These are phyloP conservation scores for Phytophthora pistaciae DNA, from an alignment of 352 stramenopile genomes.

Conservation along the genomic window DNA sequence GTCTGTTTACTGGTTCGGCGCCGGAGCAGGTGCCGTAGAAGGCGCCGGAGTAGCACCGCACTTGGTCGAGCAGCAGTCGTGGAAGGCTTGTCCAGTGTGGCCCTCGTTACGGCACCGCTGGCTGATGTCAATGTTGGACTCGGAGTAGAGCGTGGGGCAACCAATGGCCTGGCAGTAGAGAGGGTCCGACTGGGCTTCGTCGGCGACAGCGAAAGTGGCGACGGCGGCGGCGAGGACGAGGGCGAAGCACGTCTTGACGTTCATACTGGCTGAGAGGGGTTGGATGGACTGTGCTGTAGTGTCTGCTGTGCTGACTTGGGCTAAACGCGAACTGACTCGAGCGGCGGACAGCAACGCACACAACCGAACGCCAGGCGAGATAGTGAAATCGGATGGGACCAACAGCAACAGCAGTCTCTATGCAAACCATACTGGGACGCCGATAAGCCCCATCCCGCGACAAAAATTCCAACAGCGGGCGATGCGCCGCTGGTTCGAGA, in stretches of 20 bases:
- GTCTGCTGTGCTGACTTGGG: conserved; percentile 7
- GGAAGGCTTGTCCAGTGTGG: neutral
- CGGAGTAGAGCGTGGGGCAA: conserved; percentile 23
- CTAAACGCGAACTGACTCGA: conserved; percentile 34
- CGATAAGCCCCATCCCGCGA: conserved; percentile 21
- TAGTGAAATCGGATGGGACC: conserved; percentile 19
- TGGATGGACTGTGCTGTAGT: neutral
- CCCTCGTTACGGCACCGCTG: conserved; percentile 21
- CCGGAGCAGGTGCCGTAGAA: no score
- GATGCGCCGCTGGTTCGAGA: neutral
- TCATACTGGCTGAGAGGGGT: conserved; percentile 25
- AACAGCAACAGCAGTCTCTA: conserved; percentile 18
- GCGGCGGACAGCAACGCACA: conserved; percentile 2
- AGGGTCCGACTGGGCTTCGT: neutral
- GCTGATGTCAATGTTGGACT: conserved; percentile 21
- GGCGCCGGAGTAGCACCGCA: conserved; percentile 3
- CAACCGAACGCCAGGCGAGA: conserved; percentile 14
- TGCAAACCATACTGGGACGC: conserved; percentile 15
- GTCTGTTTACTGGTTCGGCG: neutral
- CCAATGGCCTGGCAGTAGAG: conserved; percentile 23
- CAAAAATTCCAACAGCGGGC: neutral
- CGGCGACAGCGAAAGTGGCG: conserved; percentile 19
- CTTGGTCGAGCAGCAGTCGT: conserved; percentile 11
- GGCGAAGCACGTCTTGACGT: conserved; percentile 32
- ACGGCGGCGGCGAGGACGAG: conserved; percentile 20